A percentile compares a stretch with the other conserved stretches of the same genome.
Conservation (phyloP, 176 grass and related monocot genomes). For the Melocanna baccifera region DNA sequence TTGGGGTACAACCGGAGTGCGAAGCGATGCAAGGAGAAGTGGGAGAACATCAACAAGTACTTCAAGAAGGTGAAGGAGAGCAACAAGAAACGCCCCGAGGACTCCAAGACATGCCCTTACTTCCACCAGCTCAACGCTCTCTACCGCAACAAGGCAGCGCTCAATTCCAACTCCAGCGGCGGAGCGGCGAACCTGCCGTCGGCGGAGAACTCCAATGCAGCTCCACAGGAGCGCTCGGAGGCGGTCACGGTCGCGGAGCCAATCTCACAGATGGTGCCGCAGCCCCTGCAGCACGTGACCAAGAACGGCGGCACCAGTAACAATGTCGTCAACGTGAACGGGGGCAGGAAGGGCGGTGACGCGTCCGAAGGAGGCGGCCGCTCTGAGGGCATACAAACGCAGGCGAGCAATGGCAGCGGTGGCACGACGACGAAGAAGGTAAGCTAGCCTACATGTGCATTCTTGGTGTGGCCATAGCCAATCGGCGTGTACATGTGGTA, state of each 20-base stretch:
- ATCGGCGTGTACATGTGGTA: conserved; percentile 50
- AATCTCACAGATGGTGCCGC: conserved; percentile 43
- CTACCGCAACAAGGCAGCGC: conserved; percentile 70
- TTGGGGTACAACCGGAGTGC: conserved; percentile 76
- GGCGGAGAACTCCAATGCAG: conserved; percentile 8
- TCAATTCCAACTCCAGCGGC: background rate
- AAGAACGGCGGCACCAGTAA: conserved; percentile 35
- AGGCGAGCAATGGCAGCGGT: conserved; percentile 53
- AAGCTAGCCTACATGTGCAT: conserved; percentile 35
- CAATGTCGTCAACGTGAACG: conserved; percentile 17
- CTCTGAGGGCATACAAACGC: conserved; percentile 37
- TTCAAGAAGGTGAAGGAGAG: conserved; percentile 99
- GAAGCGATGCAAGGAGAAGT: conserved; percentile 99
- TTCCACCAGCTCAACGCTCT: conserved; percentile 98
- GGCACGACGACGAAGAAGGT: conserved; percentile 63
- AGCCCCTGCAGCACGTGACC: conserved; percentile 14
- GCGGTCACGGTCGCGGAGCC: conserved; percentile 22
- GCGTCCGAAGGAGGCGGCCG: conserved; percentile 6
- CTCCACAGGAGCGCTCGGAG: conserved; percentile 15
- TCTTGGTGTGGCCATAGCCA: conserved; percentile 29
- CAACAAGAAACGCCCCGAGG: conserved; percentile 92
- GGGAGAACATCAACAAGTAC: conserved; percentile 99
- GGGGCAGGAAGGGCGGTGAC: background rate
- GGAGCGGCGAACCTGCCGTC: background rate
- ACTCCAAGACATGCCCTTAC: conserved; percentile 97